Conservation (phyloP, 257 asterid genomes). For the Petunia secreta region DNA sequence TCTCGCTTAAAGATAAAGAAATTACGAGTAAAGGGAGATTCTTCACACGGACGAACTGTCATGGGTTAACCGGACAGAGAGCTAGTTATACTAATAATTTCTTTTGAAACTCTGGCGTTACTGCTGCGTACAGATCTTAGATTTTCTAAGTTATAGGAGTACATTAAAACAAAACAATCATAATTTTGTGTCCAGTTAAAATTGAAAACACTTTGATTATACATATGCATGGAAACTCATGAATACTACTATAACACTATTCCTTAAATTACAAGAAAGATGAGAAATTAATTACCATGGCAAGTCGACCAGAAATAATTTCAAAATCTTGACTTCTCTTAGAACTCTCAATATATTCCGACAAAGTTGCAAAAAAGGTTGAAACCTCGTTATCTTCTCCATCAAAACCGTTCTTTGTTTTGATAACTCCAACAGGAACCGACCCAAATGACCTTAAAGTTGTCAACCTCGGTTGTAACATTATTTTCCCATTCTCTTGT, state of each 20-base stretch:
- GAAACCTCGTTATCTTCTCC: conserved; percentile 51
- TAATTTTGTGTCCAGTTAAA: too few species aligned
- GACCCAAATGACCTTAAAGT: conserved; percentile 66
- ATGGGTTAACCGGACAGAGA: too few species aligned
- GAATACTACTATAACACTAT: background rate
- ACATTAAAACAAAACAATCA: too few species aligned
- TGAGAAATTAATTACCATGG: conserved; percentile 60
- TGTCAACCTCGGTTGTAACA: conserved; percentile 86
- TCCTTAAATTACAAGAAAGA: background rate
- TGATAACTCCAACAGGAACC: conserved; percentile 48
- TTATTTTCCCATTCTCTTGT: conserved; percentile 49
- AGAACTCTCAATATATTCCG: conserved; percentile 79
- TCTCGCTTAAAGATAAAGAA: too few species aligned
- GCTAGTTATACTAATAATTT: too few species aligned
- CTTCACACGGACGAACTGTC: too few species aligned
- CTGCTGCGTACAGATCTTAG: background rate
- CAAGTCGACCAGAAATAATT: conserved; percentile 89
- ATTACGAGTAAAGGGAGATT: too few species aligned
- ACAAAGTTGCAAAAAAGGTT: conserved; percentile 58
- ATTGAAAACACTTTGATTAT: background rate
- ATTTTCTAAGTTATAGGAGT: background rate
- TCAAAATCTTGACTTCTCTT: conserved; percentile 82
- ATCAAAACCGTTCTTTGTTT: conserved; percentile 30
- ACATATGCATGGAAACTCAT: background rate
- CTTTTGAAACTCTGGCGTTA: too few species aligned